Base-by-base conservation (phyloP, 2,329 filamentous ascomycete species). In the Lasiodiplodia hormozganensis region DNA sequence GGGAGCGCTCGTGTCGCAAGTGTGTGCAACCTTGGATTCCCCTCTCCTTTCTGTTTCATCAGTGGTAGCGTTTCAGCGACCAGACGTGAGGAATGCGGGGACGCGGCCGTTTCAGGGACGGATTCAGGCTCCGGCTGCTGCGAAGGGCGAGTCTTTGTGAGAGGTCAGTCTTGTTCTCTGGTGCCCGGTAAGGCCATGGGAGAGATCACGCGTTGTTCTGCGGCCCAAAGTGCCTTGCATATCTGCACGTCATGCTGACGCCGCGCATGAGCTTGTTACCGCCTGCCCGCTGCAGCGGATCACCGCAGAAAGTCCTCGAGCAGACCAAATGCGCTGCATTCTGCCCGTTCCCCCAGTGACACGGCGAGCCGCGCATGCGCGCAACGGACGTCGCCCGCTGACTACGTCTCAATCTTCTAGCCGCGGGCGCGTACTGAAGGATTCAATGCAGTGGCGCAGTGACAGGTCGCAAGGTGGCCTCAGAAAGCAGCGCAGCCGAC, bases 161-260 rank as follows among this genome's bases (percentile, higher is more conserved):
- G 25, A 31, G 57, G 21, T 31, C 38, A 62, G 14, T 43, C 31
- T 40, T 62, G 57, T 40, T 47, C 34, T 7, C 12, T 6, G 21
- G 34, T 21, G 54, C 54, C 57, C 38, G 38, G 57, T 14, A 60
- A 16, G 57, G 12, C 36, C 16, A 51, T 21, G 34, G 43, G 12
- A 18, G 28, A 23, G 43, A 52, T 64, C 60, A 64, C 60, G 47
- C 60, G 47, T 64, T 36, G 28, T 52, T n/a, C 31, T 47, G 54
- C 54, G 36, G 18, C 4, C 10, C 34, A 6, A n/a, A 16, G 57
- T 28, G 43, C 60, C 60, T 64, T 64, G 60, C 60, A 25, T 64
- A 28, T 14, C n/a, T 49, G 28, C 60, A 64, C 60, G 47, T 64
- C 60, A 64, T 64, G 47, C 40, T 62, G 58, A 31, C 51, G 36